Base-by-base conservation (phyloP, 805 yeast species). In the Henningerozyma blattae region DNA sequence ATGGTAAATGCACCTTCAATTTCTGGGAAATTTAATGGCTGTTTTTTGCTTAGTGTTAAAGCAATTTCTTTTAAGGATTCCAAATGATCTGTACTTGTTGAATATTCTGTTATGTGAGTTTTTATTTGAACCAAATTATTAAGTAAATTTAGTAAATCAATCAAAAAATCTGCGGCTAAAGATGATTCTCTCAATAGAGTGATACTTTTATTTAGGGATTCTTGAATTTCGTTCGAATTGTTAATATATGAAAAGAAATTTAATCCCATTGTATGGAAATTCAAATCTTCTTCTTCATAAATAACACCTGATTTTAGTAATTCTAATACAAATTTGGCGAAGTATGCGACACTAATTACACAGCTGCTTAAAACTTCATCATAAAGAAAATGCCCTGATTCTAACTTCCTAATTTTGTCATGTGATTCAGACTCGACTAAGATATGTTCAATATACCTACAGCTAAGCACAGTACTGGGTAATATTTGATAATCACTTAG, bases 401-500 rank as follows among this genome's bases (percentile, higher is more conserved):
- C 20, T 26, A 54, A 39, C 18, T 30, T 31, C 4, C 28, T 30
- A 19, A 27, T 28, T n/a, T 28, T 19, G 14, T 47, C 46, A n/a
- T 45, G 38, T 14, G 44, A 44, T 3, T 56, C 54, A 36, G 65
- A 70, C 28, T 60, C 56, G 12, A 54, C 51, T 14, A 80, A 51
- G n/a, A 77, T 44, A 15, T 67, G 61, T 44, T 80, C 85, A 16
- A 85, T 76, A 46, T 77, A 78, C 15, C 82, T 60, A 47, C 87
- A 80, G 41, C 93, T 74, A 30, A 85, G 59, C 1, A 89, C 69
- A 0, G 89, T 82, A 16, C 77, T 81, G n/a, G 85, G 71, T 30
- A 85, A 59, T 6, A 87, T 46, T 35, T 53, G 71, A 38, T 78
- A 69, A 37, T 84, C 84, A 35, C 72, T 66, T 27, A 84, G 62